Conservation (phyloP, 139 green algal species). For the Micractinium sp. region DNA sequence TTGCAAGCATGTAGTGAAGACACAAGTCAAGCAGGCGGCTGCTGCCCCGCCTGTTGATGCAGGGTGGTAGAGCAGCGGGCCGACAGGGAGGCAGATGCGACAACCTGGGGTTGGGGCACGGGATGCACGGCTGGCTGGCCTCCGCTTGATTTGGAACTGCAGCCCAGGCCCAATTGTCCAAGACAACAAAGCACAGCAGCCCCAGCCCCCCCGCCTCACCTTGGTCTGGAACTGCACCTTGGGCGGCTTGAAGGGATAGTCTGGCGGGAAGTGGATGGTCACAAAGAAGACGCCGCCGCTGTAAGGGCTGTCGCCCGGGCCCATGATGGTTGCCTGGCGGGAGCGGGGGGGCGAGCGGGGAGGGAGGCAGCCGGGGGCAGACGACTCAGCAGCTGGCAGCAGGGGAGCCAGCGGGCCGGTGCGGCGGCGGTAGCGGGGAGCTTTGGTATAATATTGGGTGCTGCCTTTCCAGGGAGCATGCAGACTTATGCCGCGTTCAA, state of each 20-base stretch:
- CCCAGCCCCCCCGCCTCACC: constrained; percentile 24
- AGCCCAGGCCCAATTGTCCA: no score
- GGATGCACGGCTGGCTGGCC: no score
- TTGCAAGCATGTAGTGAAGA: not conserved
- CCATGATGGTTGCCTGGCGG: constrained; percentile 81
- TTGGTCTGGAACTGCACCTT: constrained; percentile 97
- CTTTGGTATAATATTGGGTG: no score
- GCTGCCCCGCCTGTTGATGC: not conserved
- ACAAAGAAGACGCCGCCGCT: constrained; percentile 96
- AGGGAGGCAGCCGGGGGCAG: not conserved
- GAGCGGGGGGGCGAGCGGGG: not conserved
- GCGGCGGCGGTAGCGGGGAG: not conserved
- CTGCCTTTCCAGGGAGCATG: no score
- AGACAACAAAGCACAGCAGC: not conserved
- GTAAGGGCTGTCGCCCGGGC: constrained; percentile 89
- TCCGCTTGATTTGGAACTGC: no score
- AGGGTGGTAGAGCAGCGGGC: not conserved
- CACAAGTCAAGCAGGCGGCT: not conserved
- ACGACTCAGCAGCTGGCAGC: not conserved
- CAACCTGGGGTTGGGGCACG: not conserved
- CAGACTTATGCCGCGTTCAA: no score
- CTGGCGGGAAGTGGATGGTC: constrained; percentile 94
- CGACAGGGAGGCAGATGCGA: not conserved
- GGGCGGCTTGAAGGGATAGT: constrained; percentile 98
- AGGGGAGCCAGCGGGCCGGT: not conserved